Evolutionary conservation across 2,329 filamentous ascomycete genomes (phyloP), one percentile per base, ranked within the genome.

Genomic region (Metarhizium humberi): DNA sequence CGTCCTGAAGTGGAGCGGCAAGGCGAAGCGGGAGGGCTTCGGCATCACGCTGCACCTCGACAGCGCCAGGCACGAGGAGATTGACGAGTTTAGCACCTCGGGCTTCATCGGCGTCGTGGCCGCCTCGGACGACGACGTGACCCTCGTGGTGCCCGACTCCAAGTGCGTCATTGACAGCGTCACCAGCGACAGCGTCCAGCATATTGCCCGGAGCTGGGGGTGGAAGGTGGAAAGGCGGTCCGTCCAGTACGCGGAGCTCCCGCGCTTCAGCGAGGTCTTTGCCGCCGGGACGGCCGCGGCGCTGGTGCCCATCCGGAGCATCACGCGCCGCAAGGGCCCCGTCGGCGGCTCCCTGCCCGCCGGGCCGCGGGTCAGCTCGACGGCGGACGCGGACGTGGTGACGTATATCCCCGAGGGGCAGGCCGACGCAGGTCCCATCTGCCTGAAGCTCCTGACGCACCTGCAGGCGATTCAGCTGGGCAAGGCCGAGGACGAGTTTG

Each of bases 41-140:
- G 92, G 90, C n/a, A 97, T 97, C 66, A 97, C 92, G 2, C 77
- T 97, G 65, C 92, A 97, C 69, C 76, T 97, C 54, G 94, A 97
- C 73, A 94, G 88, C 69, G 85, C 85, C 66, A 88, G 82, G 10
- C 82, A 92, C 63, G 86, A 83, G 57, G 90, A 95, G 69, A 82
- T 99, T 59, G 92, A 99, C 66, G 92, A 99, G 78, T 99, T 97
- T 69, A 94, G 88, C 62, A 97, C 94, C 0, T 92, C 87, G 59
- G 92, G 90, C 1, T 97, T 99, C 70, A 87, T 97, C 60, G 94
- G 91, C 3, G 87, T 89, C 6, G 77, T 80, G 61, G 78, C 79
- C 55, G 25, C n/a, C 75, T 81, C 78, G 10, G 38, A 40, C 3
- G 77, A 78, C 32, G 73, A 76, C 34, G 76, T 87, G 11, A 92